Evolutionary conservation across 1,284 basidiomycete genomes (phyloP), one percentile per base, ranked within the genome.

Genomic region (Boletellus sp.): DNA sequence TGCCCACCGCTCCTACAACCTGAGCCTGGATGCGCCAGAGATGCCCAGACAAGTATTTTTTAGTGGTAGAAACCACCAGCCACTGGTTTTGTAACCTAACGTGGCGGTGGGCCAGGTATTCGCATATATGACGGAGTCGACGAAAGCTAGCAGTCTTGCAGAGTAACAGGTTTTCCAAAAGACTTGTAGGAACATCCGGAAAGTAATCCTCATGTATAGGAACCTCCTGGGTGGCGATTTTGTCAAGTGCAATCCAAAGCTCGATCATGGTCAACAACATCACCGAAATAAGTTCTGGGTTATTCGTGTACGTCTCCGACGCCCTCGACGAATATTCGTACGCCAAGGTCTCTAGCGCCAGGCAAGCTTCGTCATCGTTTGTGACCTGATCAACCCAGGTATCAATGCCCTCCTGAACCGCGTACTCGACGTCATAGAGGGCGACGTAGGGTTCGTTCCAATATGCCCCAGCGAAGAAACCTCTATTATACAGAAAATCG

Each of bases 221-320:
- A 40, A 63, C 63, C 2, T 66, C 60, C 1, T 19, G n/a, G 8
- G 71, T 58, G 2, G 35, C 7, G 16, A 36, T 36, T 24, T 60
- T 64, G 56, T 81, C 78, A 1, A 81, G 60, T 0, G 66, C 71
- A 1, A 75, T 61, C 77, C 76, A 79, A 12, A 80, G 64, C 15
- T 74, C 67, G 7, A 78, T 57, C 5, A 71, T 54, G 0, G 71
- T 75, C 41, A 80, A 60, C 16, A 78, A 54, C 70, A 78, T 75
- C 6, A 71, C 52, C 0, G 79, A 81, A n/a, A 62, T 44, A 16
- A 66, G 57, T 46, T 80, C 76, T 5, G 75, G 70, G 49, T 72
- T 73, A 33, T 51, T 52, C 8, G 43, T 47, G 39, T 76, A 76
- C 4, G 53, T 38, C 0, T 32, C 30, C 8, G 28, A 18, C 0